These are phyloP conservation scores for Tuber calosporum DNA, from an alignment of 495 filamentous ascomycete species.

Conservation along the genomic window DNA sequence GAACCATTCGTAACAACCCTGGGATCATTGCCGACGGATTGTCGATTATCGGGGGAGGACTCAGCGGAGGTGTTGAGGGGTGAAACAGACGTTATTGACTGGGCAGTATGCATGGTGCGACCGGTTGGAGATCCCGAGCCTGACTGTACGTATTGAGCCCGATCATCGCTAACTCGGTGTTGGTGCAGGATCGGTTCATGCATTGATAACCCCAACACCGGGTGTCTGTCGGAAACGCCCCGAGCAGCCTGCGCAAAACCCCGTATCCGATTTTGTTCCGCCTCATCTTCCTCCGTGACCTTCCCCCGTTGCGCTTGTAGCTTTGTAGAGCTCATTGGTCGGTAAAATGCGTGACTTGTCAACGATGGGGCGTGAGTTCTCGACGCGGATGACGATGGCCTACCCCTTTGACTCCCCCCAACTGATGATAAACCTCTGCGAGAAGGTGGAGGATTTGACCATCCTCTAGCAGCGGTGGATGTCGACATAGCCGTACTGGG, in stretches of 20 bases:
- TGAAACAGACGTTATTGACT: slow-evolving; percentile 38
- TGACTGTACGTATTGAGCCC: slow-evolving; percentile 28
- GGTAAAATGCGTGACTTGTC: slow-evolving; percentile 84
- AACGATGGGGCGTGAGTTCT: slow-evolving; percentile 84
- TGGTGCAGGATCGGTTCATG: slow-evolving; percentile 35
- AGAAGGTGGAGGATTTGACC: slow-evolving; percentile 45
- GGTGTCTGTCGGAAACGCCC: slow-evolving; percentile 8
- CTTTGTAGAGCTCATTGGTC: slow-evolving; percentile 92
- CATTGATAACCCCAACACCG: slow-evolving; percentile 23
- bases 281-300: slow-evolving; percentile 44
- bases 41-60: neutral
- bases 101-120: slow-evolving; percentile 39
- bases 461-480: slow-evolving; percentile 47
- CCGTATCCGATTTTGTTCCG: slow-evolving; percentile 42
- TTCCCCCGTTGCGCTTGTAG: slow-evolving; percentile 78
- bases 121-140: slow-evolving; percentile 56
- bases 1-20: slow-evolving; percentile 15
- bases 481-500: slow-evolving; percentile 47
- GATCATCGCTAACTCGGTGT: slow-evolving; percentile 30
- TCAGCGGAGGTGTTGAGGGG: slow-evolving; percentile 37
- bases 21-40: neutral
- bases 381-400: slow-evolving; percentile 60
- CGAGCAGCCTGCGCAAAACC: slow-evolving; percentile 36
- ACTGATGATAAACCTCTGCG: slow-evolving; percentile 46
- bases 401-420: slow-evolving; percentile 43